Evolutionary conservation across 306 rosid species (phyloP).

Genomic region (Calophaca sinica): DNA sequence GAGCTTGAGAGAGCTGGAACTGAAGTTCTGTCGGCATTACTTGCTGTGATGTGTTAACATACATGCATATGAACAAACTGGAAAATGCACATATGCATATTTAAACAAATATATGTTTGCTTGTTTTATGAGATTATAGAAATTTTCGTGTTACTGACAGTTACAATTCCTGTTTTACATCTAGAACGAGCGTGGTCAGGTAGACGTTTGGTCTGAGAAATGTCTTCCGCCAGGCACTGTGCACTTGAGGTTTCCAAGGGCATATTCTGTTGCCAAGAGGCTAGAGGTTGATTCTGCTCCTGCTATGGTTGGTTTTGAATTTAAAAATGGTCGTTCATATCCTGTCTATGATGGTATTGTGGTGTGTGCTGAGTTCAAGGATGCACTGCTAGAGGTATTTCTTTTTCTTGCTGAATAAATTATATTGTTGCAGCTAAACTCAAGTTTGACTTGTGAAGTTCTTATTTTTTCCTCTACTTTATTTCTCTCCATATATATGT

Average conservation of each 20-base stretch:
- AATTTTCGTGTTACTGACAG: slow-evolving; percentile 44
- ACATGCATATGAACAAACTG: slow-evolving; percentile 29
- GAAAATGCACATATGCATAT: neutral
- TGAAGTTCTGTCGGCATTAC: slow-evolving; percentile 6
- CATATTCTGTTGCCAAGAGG: slow-evolving; percentile 77
- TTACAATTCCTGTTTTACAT: slow-evolving; percentile 43
- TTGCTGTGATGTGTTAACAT: slow-evolving; percentile 23
- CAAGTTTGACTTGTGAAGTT: slow-evolving; percentile 32
- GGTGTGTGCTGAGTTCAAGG: slow-evolving; percentile 90
- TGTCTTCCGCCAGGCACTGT: slow-evolving; percentile 97
- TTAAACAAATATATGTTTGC: neutral
- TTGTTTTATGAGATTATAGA: slow-evolving; percentile 32
- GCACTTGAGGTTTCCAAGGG: slow-evolving; percentile 80
- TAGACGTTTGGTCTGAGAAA: slow-evolving; percentile 98
- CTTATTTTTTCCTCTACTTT: slow-evolving; percentile 23
- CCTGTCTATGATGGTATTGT: slow-evolving; percentile 94
- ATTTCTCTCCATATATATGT: slow-evolving; percentile 6
- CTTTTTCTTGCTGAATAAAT: slow-evolving; percentile 15
- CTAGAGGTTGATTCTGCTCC: slow-evolving; percentile 93
- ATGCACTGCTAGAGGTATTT: slow-evolving; percentile 76
- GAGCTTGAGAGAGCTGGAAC: slow-evolving; percentile 27
- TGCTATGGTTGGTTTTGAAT: slow-evolving; percentile 96
- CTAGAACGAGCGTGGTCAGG: slow-evolving; percentile 89
- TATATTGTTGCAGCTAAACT: slow-evolving; percentile 1
- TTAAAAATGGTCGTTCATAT: slow-evolving; percentile 78